Percentiles rank a stretch among this genome's conserved stretches.
These are phyloP conservation scores for Prunus dulcis DNA, from an alignment of 306 rosid species.

Conservation along the genomic window DNA sequence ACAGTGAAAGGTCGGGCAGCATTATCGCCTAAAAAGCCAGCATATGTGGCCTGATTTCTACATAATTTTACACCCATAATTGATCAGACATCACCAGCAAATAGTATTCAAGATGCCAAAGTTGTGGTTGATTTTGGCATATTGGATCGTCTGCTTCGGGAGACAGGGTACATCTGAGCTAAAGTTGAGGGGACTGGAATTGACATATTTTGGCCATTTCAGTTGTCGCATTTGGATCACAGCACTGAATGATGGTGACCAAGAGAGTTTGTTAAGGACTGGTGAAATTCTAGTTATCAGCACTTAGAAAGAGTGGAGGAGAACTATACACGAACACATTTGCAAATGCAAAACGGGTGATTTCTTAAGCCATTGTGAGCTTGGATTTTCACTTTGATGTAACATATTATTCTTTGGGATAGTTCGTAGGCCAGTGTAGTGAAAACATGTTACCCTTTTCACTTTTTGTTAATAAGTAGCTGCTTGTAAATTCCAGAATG, in stretches of 20 bases:
- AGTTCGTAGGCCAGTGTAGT: conserved; percentile 7
- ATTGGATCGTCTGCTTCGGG: neutral
- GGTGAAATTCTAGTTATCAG: neutral
- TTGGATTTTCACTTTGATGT: neutral
- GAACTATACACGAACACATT: neutral
- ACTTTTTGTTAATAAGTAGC: neutral
- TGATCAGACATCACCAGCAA: conserved; percentile 5
- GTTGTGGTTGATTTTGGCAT: neutral
- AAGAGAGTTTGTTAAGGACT: neutral
- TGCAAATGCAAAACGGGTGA: neutral
- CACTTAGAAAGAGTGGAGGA: neutral
- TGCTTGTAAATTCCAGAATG: neutral
- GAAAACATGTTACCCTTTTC: neutral
- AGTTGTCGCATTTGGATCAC: conserved; percentile 2
- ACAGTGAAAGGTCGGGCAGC: neutral
- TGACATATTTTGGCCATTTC: conserved; percentile 6
- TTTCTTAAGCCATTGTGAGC: neutral
- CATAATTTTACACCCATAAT: neutral
- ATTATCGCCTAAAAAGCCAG: neutral
- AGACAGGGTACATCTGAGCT: neutral
- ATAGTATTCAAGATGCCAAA: conserved; percentile 5
- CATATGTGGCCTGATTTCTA: neutral
- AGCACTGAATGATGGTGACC: conserved; percentile 9
- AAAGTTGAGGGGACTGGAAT: conserved; percentile 3
- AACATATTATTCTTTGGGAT: neutral